Base-by-base conservation (phyloP, 306 rosid species). In the Benincasa hispida region DNA sequence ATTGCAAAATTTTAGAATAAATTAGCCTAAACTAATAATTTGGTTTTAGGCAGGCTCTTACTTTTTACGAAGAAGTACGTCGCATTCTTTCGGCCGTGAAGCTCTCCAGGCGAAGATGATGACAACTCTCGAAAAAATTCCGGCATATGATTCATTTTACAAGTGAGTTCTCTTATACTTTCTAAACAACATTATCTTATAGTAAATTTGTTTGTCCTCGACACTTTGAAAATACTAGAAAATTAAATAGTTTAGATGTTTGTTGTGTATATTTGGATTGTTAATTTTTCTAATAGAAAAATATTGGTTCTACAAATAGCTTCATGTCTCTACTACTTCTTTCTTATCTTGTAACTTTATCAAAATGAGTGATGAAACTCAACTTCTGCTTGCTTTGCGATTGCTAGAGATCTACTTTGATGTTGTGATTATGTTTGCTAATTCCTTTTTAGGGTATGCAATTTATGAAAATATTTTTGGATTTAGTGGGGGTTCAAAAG, bases 81-180 rank as follows among this genome's bases (percentile, higher is more conserved):
- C n/a, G n/a, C n/a, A n/a, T n/a, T 84, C 87, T 81, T 21, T 91
- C 96, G 0, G 91, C 98, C 0, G 88, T 88, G 83, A 87, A 87
- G 35, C 98, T 93, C 65, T 93, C 97, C 0, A 92, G 97, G 10
- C 97, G 97, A 30, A 85, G 98, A 87, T 93, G 80, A 24, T 10
- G 18, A 62, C n/a, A 27, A 15, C 45, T 32, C 24, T 19, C 41
- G 17, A 65, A 27, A 59, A 5, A 25, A 19, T 39, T 65, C 5
- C 18, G 42, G 50, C 28, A 37, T 19, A 19, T 25, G 50, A n/a
- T 65, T 65, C 53, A 67, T 65, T 65, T 18, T 3, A 67, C 74
- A 67, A 54, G 41, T 67, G 74, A 67, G 74, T 67, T 41, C 74
- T 67, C 47, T 10, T 22, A 67, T 21, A 67, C 74, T 67, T 67